Evolutionary conservation across 768 basidiomycete species (phyloP).

Genomic region (Boletus sp.): DNA sequence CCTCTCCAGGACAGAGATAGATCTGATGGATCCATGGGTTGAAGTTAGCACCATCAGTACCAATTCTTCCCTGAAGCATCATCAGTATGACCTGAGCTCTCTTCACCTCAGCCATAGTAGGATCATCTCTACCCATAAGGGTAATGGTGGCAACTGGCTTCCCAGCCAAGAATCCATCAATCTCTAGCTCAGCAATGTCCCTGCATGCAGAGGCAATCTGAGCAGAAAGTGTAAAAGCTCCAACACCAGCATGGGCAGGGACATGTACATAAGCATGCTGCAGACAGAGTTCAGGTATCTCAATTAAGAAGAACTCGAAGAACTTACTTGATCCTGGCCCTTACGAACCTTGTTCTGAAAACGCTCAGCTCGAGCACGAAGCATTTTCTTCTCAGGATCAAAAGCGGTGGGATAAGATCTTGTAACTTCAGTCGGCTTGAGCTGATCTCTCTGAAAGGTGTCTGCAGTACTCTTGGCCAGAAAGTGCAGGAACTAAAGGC

Average conservation of each 20-base stretch:
- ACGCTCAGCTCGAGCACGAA: constrained; percentile 21
- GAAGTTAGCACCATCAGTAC: constrained; percentile 24
- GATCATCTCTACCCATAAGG: constrained; percentile 52
- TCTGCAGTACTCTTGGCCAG: constrained; percentile 26
- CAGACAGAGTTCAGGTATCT: background rate
- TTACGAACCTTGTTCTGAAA: constrained; percentile 32
- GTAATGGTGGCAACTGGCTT: constrained; percentile 36
- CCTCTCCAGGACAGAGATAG: constrained; percentile 27
- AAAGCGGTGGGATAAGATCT: constrained; percentile 19
- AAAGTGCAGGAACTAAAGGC: constrained; percentile 23
- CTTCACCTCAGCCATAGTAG: constrained; percentile 55
- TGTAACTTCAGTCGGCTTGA: constrained; percentile 25
- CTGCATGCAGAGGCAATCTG: constrained; percentile 11
- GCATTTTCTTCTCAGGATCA: constrained; percentile 10
- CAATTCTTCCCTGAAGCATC: constrained; percentile 34
- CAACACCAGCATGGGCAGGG: constrained; percentile 15
- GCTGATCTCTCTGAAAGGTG: constrained; percentile 24
- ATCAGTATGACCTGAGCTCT: constrained; percentile 31
- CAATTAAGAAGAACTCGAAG: background rate
- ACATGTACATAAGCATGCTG: constrained; percentile 26
- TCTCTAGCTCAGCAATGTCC: constrained; percentile 19
- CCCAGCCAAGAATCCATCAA: constrained; percentile 28
- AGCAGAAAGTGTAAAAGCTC: constrained; percentile 23
- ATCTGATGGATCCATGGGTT: constrained; percentile 39
- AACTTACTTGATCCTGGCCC: constrained; percentile 38